Conservation (phyloP, 306 rosid genomes). For the Astragalus glycyphyllos region DNA sequence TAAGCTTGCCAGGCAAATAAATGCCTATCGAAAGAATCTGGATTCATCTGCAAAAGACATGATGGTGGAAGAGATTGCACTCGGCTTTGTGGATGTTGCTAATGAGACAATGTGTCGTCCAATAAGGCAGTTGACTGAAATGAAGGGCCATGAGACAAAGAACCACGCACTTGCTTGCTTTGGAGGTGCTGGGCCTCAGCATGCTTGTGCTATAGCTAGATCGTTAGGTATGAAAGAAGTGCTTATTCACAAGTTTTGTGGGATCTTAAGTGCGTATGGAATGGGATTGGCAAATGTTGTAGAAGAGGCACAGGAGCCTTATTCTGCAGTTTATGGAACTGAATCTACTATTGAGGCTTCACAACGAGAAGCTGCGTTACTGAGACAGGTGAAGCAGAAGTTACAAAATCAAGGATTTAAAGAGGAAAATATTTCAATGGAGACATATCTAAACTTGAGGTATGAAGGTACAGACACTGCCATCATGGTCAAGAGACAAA, state of each 20-base stretch:
- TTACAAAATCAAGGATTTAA: slow-evolving; percentile 78
- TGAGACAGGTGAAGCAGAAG: slow-evolving; percentile 71
- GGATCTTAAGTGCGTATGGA: slow-evolving; percentile 95
- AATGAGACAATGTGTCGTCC: slow-evolving; percentile 99
- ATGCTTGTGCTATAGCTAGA: slow-evolving; percentile 96
- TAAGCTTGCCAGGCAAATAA: slow-evolving; percentile 77
- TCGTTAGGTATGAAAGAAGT: slow-evolving; percentile 94
- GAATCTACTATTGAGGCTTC: slow-evolving; percentile 68
- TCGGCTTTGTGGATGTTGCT: slow-evolving; percentile 92
- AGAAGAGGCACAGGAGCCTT: slow-evolving; percentile 94
- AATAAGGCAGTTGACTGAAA: slow-evolving; percentile 91
- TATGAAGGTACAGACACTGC: slow-evolving; percentile 97
- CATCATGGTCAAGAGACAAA: slow-evolving; percentile 76
- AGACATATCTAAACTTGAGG: slow-evolving; percentile 85
- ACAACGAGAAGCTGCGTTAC: slow-evolving; percentile 63
- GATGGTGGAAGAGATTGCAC: slow-evolving; percentile 84
- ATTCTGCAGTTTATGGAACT: slow-evolving; percentile 68
- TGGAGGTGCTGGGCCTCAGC: slow-evolving; percentile 99
- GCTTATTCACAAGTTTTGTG: slow-evolving; percentile 85
- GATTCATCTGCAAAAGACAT: slow-evolving; percentile 74
- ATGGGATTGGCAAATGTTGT: slow-evolving; percentile 99
- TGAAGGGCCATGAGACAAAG: slow-evolving; percentile 96
- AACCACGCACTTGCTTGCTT: slow-evolving; percentile 97
- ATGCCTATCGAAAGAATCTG: slow-evolving; percentile 65
- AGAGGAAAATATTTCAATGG: slow-evolving; percentile 67